Evolutionary conservation across 768 basidiomycete genomes (phyloP).

Genomic region (Amanita inopinata): DNA sequence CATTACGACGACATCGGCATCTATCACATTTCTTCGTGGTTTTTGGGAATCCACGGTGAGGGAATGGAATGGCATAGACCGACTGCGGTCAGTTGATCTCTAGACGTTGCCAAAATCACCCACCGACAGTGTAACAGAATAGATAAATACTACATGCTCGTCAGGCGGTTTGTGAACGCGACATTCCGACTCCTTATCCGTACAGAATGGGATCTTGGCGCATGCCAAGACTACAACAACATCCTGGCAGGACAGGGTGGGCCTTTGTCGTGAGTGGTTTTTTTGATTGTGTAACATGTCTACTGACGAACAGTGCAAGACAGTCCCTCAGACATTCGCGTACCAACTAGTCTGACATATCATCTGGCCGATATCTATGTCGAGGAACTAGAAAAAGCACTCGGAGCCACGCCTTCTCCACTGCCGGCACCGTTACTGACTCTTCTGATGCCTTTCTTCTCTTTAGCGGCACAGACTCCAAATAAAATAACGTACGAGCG

Average conservation of each 20-base stretch:
- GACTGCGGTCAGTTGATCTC: constrained; percentile 54
- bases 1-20: constrained; percentile 45
- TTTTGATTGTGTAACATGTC: constrained; percentile 1
- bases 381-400: constrained; percentile 75
- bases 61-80: constrained; percentile 92
- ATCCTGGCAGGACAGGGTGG: constrained; percentile 65
- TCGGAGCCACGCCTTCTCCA: constrained; percentile 34
- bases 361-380: constrained; percentile 88
- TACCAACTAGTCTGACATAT: constrained; percentile 71
- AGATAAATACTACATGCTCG: constrained; percentile 96
- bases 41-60: constrained; percentile 89
- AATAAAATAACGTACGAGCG: constrained; percentile 63
- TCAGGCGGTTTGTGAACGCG: constrained; percentile 80
- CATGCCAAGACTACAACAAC: constrained; percentile 52
- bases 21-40: constrained; percentile 71
- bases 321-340: constrained; percentile 61
- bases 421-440: constrained; percentile 30
- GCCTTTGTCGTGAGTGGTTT: constrained; percentile 61
- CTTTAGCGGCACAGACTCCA: constrained; percentile 58
- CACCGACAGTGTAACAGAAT: constrained; percentile 40
- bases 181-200: constrained; percentile 74
- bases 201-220: constrained; percentile 50
- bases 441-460: constrained; percentile 55
- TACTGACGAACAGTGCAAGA: constrained; percentile 7
- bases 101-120: constrained; percentile 7